Evolutionary conservation across 1,284 basidiomycete species (phyloP).

Genomic region (Meira miltonrushii): DNA sequence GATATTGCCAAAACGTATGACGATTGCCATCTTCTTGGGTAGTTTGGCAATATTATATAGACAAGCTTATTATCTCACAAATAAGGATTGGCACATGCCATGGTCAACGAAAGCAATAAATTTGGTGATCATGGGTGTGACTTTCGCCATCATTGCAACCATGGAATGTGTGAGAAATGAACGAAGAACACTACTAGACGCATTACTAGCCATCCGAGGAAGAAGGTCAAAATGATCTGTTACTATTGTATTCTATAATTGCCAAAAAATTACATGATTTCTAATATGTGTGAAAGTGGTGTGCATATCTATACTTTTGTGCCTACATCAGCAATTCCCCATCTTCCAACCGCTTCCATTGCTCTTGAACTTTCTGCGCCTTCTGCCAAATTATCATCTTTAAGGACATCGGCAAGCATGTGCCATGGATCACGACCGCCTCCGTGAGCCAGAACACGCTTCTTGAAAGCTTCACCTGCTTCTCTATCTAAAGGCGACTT

Average conservation of each 20-base stretch:
- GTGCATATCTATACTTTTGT: background rate
- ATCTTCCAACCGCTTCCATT: constrained; percentile 17
- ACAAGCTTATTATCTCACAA: background rate
- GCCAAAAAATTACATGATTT: background rate
- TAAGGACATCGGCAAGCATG: constrained; percentile 75
- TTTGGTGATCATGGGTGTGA: background rate
- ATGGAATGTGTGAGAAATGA: background rate
- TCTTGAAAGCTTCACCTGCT: constrained; percentile 71
- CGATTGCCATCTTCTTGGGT: constrained; percentile 22
- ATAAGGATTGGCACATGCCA: background rate
- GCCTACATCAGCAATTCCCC: constrained; percentile 16
- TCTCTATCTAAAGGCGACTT: constrained; percentile 49
- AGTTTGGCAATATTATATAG: background rate
- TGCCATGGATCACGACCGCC: constrained; percentile 90
- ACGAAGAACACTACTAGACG: background rate
- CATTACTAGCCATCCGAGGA: background rate
- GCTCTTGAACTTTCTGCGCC: constrained; percentile 55
- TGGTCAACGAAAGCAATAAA: background rate
- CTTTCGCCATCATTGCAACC: constrained; percentile 14
- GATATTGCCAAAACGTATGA: constrained; percentile 34
- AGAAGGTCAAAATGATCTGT: background rate
- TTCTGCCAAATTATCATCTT: constrained; percentile 66
- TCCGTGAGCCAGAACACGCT: constrained; percentile 70
- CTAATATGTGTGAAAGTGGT: too few species aligned
- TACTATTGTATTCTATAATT: background rate